These are phyloP conservation scores for Trichoderma koningiopsis DNA, from an alignment of 2,329 filamentous ascomycete species.

Conservation along the genomic window DNA sequence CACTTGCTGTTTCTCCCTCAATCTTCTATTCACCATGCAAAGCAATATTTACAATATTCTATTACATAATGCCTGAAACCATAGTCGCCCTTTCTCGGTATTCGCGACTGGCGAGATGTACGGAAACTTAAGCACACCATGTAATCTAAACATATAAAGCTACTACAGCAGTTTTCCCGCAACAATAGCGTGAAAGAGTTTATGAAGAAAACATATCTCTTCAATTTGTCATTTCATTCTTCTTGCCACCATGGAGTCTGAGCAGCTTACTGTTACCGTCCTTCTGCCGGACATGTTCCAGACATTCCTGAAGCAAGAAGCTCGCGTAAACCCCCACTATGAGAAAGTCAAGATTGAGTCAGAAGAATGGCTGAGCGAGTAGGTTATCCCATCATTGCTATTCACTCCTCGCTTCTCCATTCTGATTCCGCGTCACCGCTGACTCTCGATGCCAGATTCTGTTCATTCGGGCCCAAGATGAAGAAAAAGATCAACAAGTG, in stretches of 20 bases:
- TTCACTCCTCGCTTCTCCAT: accelerated
- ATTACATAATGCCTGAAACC: not conserved
- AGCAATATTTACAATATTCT: not conserved
- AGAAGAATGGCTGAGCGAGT: slow-evolving; percentile 29
- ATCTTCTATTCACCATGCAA: not conserved
- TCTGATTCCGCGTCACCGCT: not conserved
- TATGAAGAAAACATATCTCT: too few relatives aligned
- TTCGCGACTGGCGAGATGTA: not conserved
- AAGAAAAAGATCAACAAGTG: slow-evolving; percentile 27
- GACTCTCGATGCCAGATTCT: slow-evolving; percentile 21
- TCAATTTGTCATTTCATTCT: not conserved
- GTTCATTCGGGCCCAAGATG: slow-evolving; percentile 26
- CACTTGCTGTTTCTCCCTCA: not conserved
- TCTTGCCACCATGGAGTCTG: not conserved
- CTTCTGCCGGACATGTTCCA: slow-evolving; percentile 31
- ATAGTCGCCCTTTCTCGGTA: not conserved
- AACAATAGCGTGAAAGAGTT: too few relatives aligned
- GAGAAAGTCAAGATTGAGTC: slow-evolving; percentile 27
- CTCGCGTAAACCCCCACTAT: slow-evolving; percentile 28
- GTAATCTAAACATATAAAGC: not conserved
- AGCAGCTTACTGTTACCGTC: slow-evolving; percentile 16
- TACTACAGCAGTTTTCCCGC: not conserved
- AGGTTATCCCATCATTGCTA: not conserved
- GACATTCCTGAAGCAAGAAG: slow-evolving; percentile 28
- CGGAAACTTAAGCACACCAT: not conserved